These are phyloP conservation scores for Penicillium antarcticum DNA, from an alignment of 495 filamentous ascomycete genomes.

Conservation along the genomic window DNA sequence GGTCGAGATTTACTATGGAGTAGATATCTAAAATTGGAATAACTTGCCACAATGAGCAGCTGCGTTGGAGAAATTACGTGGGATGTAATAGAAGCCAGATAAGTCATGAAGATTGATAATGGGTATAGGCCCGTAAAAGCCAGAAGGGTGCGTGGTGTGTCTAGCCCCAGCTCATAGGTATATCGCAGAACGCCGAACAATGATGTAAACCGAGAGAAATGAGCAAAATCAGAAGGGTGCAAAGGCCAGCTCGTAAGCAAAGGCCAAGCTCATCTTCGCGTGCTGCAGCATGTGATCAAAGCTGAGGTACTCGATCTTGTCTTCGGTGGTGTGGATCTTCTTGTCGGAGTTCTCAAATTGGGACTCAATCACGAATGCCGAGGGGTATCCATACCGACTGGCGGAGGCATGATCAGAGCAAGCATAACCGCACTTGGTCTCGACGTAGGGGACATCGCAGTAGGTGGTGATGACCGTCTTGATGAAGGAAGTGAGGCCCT, in stretches of 20 bases:
- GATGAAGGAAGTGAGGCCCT: constrained; percentile 82
- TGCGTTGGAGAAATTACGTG: too few species aligned
- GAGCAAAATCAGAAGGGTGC: constrained; percentile 30
- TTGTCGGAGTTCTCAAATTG: constrained; percentile 81
- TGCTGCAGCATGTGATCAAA: constrained; percentile 99
- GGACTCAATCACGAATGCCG: constrained; percentile 93
- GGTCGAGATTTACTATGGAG: too few species aligned
- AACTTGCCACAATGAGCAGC: too few species aligned
- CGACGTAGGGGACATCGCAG: constrained; percentile 83
- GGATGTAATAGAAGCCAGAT: too few species aligned
- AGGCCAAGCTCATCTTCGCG: constrained; percentile 82
- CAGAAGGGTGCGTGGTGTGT: neutral
- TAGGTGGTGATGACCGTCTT: constrained; percentile 85
- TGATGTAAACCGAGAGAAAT: neutral
- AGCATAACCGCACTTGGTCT: constrained; percentile 95
- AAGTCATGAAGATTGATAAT: too few species aligned
- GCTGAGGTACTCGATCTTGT: constrained; percentile 80
- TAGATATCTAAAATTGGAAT: too few species aligned
- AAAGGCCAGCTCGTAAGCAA: constrained; percentile 81
- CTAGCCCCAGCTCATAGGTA: constrained; percentile 9
- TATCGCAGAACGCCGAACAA: constrained; percentile 18
- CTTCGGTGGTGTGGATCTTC: constrained; percentile 88
- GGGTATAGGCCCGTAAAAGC: constrained; percentile 2
- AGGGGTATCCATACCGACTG: constrained; percentile 90
- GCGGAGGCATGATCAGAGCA: constrained; percentile 98